phyloP scores from a whole-genome alignment of 2,329 filamentous ascomycete genomes.

The Coniochaeta ligniaria region DNA sequence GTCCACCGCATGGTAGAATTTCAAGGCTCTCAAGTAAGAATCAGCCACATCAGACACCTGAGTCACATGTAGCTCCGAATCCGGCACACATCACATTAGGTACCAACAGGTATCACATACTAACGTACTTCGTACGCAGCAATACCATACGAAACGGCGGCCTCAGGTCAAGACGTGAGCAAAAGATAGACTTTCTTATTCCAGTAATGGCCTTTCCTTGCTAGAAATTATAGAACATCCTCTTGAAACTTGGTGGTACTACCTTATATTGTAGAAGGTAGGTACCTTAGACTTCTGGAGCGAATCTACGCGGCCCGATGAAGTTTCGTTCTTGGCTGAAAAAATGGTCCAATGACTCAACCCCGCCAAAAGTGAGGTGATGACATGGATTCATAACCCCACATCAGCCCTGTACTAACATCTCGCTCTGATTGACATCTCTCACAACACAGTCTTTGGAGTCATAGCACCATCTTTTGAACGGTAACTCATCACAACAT shows the following conservation, averaged over 20 bases:
- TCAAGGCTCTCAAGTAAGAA: too few species aligned
- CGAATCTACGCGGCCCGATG: not conserved
- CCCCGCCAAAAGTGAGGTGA: slow-evolving; percentile 13
- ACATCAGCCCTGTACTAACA: slow-evolving; percentile 2
- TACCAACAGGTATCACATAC: too few species aligned
- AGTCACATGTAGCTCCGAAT: not conserved
- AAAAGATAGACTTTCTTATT: not conserved
- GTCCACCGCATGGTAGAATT: too few species aligned
- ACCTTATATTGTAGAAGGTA: not conserved
- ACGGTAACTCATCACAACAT: slow-evolving; percentile 14
- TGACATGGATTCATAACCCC: slow-evolving; percentile 7
- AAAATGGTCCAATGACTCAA: slow-evolving; percentile 2
- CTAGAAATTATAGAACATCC: not conserved
- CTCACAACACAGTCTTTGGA: not conserved
- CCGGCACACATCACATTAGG: too few species aligned
- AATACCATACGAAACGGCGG: too few species aligned
- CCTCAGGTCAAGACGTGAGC: not conserved
- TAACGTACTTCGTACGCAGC: too few species aligned
- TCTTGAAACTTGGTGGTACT: not conserved
- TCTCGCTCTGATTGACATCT: not conserved
- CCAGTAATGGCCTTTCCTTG: not conserved
- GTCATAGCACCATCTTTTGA: slow-evolving; percentile 8
- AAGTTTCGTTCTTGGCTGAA: not conserved
- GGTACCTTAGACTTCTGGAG: too few species aligned
- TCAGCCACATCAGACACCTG: too few species aligned